phyloP scores from a whole-genome alignment of 129 eudicot genomes.

The Helichrysum umbraculigerum region DNA sequence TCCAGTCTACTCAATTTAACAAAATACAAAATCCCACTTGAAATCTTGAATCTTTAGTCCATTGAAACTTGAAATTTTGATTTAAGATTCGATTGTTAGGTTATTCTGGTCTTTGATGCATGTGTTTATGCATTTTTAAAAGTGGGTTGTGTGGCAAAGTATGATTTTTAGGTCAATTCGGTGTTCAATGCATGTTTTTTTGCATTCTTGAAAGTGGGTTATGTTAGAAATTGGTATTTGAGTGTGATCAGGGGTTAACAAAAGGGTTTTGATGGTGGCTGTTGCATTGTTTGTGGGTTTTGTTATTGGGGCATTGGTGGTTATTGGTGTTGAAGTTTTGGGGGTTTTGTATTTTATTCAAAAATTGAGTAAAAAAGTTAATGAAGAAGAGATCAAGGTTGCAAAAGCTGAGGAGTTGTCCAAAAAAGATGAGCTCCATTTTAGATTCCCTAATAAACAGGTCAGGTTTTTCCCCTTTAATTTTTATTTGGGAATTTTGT shows the following conservation, averaged over 20 bases:
- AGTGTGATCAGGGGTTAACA: not conserved
- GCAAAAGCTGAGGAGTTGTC: conserved; percentile 1
- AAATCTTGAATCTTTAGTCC: conserved; percentile 2
- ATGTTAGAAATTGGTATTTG: not conserved
- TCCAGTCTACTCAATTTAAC: not conserved
- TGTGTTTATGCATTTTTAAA: too few relatives aligned
- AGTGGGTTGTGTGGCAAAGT: too few relatives aligned
- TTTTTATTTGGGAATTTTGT: not conserved
- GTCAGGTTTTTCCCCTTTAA: conserved; percentile 18
- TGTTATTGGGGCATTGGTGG: conserved; percentile 55
- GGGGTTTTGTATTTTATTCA: conserved; percentile 45
- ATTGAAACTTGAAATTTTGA: conserved; percentile 3
- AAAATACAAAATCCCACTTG: conserved; percentile 11
- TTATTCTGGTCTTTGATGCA: too few relatives aligned
- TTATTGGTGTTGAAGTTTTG: conserved; percentile 48
- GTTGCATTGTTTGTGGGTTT: conserved; percentile 49
- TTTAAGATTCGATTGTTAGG: not conserved
- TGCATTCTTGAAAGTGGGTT: conserved; percentile 13
- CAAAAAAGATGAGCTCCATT: conserved; percentile 33
- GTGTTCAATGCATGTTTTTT: not conserved
- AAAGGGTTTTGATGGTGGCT: conserved; percentile 31
- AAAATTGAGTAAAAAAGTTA: conserved; percentile 38
- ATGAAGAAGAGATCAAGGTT: conserved; percentile 32
- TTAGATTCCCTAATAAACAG: conserved; percentile 49
- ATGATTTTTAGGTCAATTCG: not conserved